Evolutionary conservation across 352 stramenopile species (phyloP), one percentile per base, ranked within the genome.

Genomic region (Globisporangium parvum): DNA sequence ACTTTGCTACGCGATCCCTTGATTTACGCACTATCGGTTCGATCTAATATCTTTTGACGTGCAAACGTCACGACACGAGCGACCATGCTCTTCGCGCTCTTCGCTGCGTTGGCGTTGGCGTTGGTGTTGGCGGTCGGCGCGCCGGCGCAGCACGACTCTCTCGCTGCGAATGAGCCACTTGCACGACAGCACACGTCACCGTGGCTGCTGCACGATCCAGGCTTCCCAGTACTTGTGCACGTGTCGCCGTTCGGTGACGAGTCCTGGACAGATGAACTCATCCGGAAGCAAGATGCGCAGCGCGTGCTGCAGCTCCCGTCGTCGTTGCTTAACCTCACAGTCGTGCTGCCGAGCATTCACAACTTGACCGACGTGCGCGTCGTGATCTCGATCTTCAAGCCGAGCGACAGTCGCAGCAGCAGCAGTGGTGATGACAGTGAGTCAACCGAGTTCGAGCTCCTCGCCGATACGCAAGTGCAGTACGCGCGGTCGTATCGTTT

Each of bases 151-250:
- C 26, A 28, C 26, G 31, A 37, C 31, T 9, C 31, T 2, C 1
- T 35, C 31, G 6, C 31, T 35, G 9, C 31, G 9, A 11, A 35
- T 0, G 31, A 2, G 9, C 31, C 31, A 11, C 6, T 11, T 11
- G 1, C 31, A 37, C 8, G 31, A 11, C 31, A 37, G 4, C 31
- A 37, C 31, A 37, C 31, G 8, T 55, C 47, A 14, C 57, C 46
- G 12, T 76, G 67, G 67, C 65, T 63, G 28, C 57, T 70, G 31
- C 62, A 70, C 23, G 70, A 76, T n/a, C 67, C 70, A 1, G 65
- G 59, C 21, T 71, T 76, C 50, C 47, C 59, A 0, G 65, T 79
- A 3, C 33, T 47, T 24, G 55, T 79, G 28, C 48, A 24, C 24
- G 48, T 79, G 55, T 46, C 59, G 44, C 61, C 70, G n/a, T 76